Percentiles rank a stretch among this genome's conserved stretches.
These are phyloP conservation scores for Proliferodiscus dingleyae DNA, from an alignment of 2,329 filamentous ascomycete genomes.

Conservation along the genomic window DNA sequence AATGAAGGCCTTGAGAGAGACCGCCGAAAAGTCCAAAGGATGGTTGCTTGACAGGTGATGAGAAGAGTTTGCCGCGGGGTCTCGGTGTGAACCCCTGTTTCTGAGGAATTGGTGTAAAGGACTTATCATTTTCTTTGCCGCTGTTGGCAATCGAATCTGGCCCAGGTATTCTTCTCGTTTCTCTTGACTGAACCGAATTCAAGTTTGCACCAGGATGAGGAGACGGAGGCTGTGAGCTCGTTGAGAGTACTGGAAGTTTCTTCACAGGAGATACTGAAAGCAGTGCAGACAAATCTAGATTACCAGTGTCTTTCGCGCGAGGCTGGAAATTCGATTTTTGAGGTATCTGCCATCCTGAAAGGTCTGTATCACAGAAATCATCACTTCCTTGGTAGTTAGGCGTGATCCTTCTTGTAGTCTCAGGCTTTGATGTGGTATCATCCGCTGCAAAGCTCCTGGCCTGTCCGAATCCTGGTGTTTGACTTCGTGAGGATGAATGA, in stretches of 20 bases:
- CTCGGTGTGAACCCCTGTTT: conserved; percentile 28
- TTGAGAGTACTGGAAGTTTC: conserved; percentile 20
- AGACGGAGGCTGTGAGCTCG: conserved; percentile 5
- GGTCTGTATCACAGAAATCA: conserved; percentile 13
- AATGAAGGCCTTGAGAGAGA: neutral
- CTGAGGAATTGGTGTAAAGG: conserved; percentile 26
- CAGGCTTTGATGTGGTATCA: conserved; percentile 6
- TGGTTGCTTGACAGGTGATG: conserved; percentile 15
- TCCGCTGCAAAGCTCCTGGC: conserved; percentile 3
- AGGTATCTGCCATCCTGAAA: conserved; percentile 26
- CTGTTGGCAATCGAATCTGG: neutral
- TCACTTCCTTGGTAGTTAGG: conserved; percentile 4
- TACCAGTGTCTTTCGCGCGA: conserved; percentile 17
- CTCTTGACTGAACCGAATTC: conserved; percentile 1
- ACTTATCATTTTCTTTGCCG: neutral
- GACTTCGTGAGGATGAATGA: conserved; percentile 15
- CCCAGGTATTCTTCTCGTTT: neutral
- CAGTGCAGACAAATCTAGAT: conserved; percentile 25
- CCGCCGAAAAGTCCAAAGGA: conserved; percentile 10
- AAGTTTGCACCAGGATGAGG: conserved; percentile 2
- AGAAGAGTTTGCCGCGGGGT: conserved; percentile 5
- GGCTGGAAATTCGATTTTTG: conserved; percentile 31
- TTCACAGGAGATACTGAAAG: conserved; percentile 25
- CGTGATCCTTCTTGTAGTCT: conserved; percentile 12
- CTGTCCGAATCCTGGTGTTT: conserved; percentile 2